A percentile compares a stretch with the other conserved stretches of the same genome.
Conservation (phyloP, 495 filamentous ascomycete species). For the Coniosporium apollinis region DNA sequence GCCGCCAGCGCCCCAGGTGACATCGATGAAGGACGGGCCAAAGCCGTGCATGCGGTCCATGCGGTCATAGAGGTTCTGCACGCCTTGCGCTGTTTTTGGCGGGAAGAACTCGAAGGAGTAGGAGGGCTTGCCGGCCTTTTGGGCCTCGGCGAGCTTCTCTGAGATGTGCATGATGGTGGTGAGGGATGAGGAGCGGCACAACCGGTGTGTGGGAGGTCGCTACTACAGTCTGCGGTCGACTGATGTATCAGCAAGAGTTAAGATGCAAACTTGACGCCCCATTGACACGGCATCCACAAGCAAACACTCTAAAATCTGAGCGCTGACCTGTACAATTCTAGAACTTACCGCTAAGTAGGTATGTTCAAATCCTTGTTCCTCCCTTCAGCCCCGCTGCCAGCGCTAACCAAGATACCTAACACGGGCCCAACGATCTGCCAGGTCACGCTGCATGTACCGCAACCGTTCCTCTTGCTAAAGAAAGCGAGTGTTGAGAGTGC, state of each 20-base stretch:
- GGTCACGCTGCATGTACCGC: constrained; percentile 9
- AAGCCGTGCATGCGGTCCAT: constrained; percentile 98
- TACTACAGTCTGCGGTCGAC: too few species aligned
- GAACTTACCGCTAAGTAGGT: too few species aligned
- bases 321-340: too few species aligned
- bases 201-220: too few species aligned
- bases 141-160: constrained; percentile 75
- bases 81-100: constrained; percentile 96
- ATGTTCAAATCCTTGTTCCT: too few species aligned
- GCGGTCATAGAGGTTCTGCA: constrained; percentile 95
- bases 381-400: too few species aligned
- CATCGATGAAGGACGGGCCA: constrained; percentile 89
- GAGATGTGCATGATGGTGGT: constrained; percentile 59
- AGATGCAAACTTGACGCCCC: too few species aligned
- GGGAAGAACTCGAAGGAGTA: constrained; percentile 99
- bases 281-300: too few species aligned
- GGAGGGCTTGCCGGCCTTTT: constrained; percentile 54
- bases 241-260: too few species aligned
- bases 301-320: too few species aligned
- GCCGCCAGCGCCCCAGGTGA: constrained; percentile 97
- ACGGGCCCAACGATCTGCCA: constrained; percentile 12
- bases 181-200: background rate
- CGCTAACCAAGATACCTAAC: constrained; percentile 10
- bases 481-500: too few species aligned
- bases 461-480: background rate